Base-by-base conservation (phyloP, 768 basidiomycete species). In the Phanerochaete sordida region DNA sequence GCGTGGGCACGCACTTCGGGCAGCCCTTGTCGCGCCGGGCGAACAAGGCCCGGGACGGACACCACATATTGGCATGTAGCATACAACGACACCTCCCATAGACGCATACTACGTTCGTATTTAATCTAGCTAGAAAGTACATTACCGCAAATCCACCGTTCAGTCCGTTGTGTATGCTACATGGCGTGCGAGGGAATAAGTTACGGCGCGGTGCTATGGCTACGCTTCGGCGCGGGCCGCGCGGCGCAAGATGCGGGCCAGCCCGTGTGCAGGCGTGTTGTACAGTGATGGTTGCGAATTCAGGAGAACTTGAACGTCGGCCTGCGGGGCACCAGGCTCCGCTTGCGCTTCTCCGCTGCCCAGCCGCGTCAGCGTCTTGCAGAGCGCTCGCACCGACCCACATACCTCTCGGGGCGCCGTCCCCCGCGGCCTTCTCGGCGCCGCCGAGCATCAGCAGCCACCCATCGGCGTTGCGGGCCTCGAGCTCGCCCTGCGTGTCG, bases 381-480 rank as follows among this genome's bases (percentile, higher is more conserved):
- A 21, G n/a, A n/a, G n/a, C n/a, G n/a, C n/a, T n/a, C 44, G 19
- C 16, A n/a, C 8, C 44, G 44, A 19, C 44, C 7, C 44, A 46
- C 19, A 24, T n/a, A n/a, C n/a, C n/a, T n/a, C n/a, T n/a, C n/a
- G n/a, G n/a, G n/a, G n/a, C n/a, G n/a, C n/a, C n/a, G n/a, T n/a
- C n/a, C n/a, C n/a, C n/a, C n/a, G n/a, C n/a, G n/a, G n/a, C n/a
- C n/a, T n/a, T n/a, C n/a, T n/a, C n/a, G n/a, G n/a, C n/a, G n/a
- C n/a, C 72, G 70, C 58, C 58, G 45, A 68, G 62, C 59, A 67
- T 61, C 55, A 65, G 76, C 63, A 74, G 78, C 85, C 84, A 87
- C 27, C 84, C 82, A 43, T 84, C 73, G 61, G 78, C 80, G 51
- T 77, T 78, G 48, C 81, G 81, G 9, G 81, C 76, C 71, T 85